phyloP scores from a whole-genome alignment of 805 yeast species.

The Ogataea methylovora region DNA sequence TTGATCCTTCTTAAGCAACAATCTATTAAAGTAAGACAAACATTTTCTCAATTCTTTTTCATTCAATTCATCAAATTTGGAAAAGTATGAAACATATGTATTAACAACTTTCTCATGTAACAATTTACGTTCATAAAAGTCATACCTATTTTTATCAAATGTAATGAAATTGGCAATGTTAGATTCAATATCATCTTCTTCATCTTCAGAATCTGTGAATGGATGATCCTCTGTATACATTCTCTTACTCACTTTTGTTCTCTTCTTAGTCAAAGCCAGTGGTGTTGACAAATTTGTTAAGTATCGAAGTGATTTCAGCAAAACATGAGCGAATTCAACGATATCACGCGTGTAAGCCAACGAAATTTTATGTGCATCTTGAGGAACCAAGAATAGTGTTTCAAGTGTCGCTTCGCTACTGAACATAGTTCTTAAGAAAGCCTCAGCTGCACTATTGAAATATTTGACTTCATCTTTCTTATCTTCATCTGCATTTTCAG shows the following conservation, averaged over 20 bases:
- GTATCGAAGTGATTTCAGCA: constrained; percentile 61
- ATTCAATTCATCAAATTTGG: constrained; percentile 53
- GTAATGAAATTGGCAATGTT: constrained; percentile 9
- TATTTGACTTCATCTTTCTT: constrained; percentile 38
- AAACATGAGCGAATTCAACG: constrained; percentile 56
- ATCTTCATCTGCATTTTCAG: constrained; percentile 27
- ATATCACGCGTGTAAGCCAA: constrained; percentile 52
- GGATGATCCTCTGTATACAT: constrained; percentile 15
- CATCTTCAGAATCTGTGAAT: constrained; percentile 17
- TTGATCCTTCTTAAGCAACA: constrained; percentile 56
- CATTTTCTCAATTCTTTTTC: constrained; percentile 55
- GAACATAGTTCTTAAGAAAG: constrained; percentile 52
- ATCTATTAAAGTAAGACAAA: constrained; percentile 61
- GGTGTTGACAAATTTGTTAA: constrained; percentile 46
- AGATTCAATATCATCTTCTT: constrained; percentile 18
- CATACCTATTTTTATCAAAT: constrained; percentile 12
- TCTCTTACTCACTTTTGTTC: constrained; percentile 1
- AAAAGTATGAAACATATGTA: constrained; percentile 55
- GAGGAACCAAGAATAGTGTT: constrained; percentile 51
- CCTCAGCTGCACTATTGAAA: constrained; percentile 23
- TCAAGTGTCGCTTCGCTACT: constrained; percentile 54
- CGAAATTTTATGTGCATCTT: constrained; percentile 55
- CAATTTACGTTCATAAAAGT: constrained; percentile 34
- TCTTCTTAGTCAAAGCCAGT: constrained; percentile 16
- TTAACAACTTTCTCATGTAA: constrained; percentile 54